Percentiles rank a stretch among this genome's conserved stretches.
phyloP scores from a whole-genome alignment of 2,329 filamentous ascomycete species.

The Dothistroma septosporum region DNA sequence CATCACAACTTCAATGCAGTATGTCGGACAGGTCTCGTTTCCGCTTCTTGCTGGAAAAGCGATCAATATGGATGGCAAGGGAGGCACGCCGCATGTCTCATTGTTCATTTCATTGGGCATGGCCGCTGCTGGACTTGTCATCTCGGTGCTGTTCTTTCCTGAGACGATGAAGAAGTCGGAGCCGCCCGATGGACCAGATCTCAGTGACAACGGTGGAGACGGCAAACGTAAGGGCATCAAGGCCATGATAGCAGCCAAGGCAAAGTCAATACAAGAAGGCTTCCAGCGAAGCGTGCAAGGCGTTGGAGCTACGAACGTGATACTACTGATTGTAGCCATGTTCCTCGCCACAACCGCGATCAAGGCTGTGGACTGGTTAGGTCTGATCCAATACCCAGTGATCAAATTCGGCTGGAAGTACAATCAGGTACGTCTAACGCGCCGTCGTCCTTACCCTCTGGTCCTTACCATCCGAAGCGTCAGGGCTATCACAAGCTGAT shows the following conservation, averaged over 20 bases:
- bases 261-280: not conserved
- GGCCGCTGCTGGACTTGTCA: constrained; percentile 4
- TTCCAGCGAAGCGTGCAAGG: constrained; percentile 5
- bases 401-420: constrained; percentile 12
- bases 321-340: not conserved
- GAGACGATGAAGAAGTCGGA: constrained; percentile 6
- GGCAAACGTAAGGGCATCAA: not conserved
- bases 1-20: constrained; percentile 11
- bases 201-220: not conserved
- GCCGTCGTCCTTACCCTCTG: no score
- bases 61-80: constrained; percentile 8
- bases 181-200: not conserved
- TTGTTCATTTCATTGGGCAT: constrained; percentile 3
- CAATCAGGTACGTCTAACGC: constrained; percentile 3
- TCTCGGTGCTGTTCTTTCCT: constrained; percentile 3
- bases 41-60: constrained; percentile 6
- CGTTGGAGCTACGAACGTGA: not conserved
- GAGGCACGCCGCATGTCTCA: constrained; percentile 7
- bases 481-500: not conserved
- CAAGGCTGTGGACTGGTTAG: constrained; percentile 9
- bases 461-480: no score
- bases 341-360: constrained; percentile 6
- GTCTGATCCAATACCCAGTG: constrained; percentile 8
- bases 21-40: constrained; percentile 7
- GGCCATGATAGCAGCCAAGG: not conserved